Base-by-base conservation (phyloP, 441 rosid species). In the Euphorbia schlechtendalii region DNA sequence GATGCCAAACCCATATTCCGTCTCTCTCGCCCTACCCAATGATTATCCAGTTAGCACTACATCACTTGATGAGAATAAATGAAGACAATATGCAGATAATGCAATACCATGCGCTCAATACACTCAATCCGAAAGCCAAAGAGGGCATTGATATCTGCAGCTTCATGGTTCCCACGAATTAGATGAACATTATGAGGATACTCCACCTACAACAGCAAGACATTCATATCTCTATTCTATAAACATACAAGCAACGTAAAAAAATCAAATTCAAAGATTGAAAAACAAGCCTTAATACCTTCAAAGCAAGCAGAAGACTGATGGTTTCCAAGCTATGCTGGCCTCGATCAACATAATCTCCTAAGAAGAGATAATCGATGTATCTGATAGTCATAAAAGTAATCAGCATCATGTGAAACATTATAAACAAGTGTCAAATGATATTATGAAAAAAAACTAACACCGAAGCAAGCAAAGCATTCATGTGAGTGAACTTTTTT, bases 101-200 rank as follows among this genome's bases (percentile, higher is more conserved):
- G 68, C n/a, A 71, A 62, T 91, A 94, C 99, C 99, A 94, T 87
- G 67, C 99, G 96, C 79, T 94, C 99, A 66, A 94, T 89, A 79
- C 99, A 94, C 80, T 94, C 98, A 58, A 91, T 89, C 72, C 98
- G 82, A 77, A 94, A 94, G 63, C 99, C 99, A 81, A 94, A 94
- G 36, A 94, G 99, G 70, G 99, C 99, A 83, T 93, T 93, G 65
- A 93, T 90, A 73, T 90, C 99, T 22, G 99, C 97, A 58, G 97
- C 99, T 85, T 94, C 99, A 82, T 94, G 99, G 75, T 94, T 94
- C 66, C 99, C 99, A 41, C 99, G 96, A 80, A 94, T 94, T 70
- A 94, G 71, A 74, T 94, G 99, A 61, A 94, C 90, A 69, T 89
- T 91, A 65, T 80, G 74, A 30, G 90, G 92, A 85, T 94, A 81